A percentile compares a stretch with the other conserved stretches of the same genome.
Evolutionary conservation across 1,284 basidiomycete genomes (phyloP).

Genomic region (Amylostereum areolatum): DNA sequence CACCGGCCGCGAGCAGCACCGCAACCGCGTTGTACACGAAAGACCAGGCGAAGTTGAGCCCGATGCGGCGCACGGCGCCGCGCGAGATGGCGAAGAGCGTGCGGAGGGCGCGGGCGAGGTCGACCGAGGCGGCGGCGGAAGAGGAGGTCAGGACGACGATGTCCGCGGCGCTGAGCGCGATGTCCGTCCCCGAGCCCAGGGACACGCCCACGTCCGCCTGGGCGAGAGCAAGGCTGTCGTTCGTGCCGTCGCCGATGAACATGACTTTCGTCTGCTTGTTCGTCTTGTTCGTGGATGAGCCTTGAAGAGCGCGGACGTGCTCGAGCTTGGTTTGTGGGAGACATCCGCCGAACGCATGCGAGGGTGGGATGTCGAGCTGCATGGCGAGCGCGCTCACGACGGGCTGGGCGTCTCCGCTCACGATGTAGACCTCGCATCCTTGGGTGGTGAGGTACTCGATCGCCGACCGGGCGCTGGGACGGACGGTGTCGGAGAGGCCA

Average conservation of each 20-base stretch:
- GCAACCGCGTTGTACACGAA: slow-evolving; percentile 37
- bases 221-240: slow-evolving; percentile 47
- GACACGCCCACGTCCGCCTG: slow-evolving; percentile 45
- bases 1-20: slow-evolving; percentile 45
- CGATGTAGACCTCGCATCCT: slow-evolving; percentile 39
- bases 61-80: slow-evolving; percentile 32
- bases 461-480: slow-evolving; percentile 35
- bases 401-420: slow-evolving; percentile 48
- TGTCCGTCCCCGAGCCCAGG: slow-evolving; percentile 36
- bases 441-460: slow-evolving; percentile 30
- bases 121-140: slow-evolving; percentile 22
- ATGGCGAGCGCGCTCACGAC: slow-evolving; percentile 44
- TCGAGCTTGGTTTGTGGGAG: slow-evolving; percentile 46
- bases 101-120: slow-evolving; percentile 31
- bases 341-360: slow-evolving; percentile 39
- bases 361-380: slow-evolving; percentile 32
- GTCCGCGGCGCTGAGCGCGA: slow-evolving; percentile 34
- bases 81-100: slow-evolving; percentile 35
- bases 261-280: slow-evolving; percentile 25
- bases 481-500: slow-evolving; percentile 42
- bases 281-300: slow-evolving; percentile 12
- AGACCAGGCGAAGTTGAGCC: slow-evolving; percentile 43
- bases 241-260: slow-evolving; percentile 45
- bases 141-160: slow-evolving; percentile 41
- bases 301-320: slow-evolving; percentile 32